Percentiles rank a stretch among this genome's conserved stretches.
Evolutionary conservation across 495 filamentous ascomycete genomes (phyloP).

Genomic region (Tuber calosporum): DNA sequence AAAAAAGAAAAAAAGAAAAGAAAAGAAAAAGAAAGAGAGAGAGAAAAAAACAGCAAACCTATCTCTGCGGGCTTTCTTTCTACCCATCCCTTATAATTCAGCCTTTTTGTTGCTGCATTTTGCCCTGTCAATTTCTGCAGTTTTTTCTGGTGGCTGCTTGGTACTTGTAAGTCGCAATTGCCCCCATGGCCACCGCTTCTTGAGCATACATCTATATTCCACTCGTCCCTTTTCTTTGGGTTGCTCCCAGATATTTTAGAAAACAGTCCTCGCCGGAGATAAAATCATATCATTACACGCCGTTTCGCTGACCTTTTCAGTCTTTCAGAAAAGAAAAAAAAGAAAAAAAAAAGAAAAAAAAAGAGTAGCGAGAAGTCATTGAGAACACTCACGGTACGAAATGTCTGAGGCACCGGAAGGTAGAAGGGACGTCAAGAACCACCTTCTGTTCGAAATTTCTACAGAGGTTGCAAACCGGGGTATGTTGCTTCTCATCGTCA

Average conservation of each 20-base stretch:
- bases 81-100: constrained; percentile 28
- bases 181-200: constrained; percentile 24
- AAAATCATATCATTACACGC: constrained; percentile 27
- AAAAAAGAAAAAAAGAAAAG: constrained; percentile 6
- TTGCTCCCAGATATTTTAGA: constrained; percentile 13
- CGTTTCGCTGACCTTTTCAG: constrained; percentile 33
- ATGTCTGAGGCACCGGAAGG: constrained; percentile 40
- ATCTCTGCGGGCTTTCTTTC: constrained; percentile 13
- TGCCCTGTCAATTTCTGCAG: constrained; percentile 31
- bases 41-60: too few species aligned
- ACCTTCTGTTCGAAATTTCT: constrained; percentile 86
- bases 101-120: constrained; percentile 39
- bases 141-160: constrained; percentile 32
- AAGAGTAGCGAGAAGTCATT: constrained; percentile 32
- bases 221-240: constrained; percentile 23
- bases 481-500: constrained; percentile 44
- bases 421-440: constrained; percentile 62
- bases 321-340: constrained; percentile 4
- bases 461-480: constrained; percentile 96
- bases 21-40: constrained; percentile 3
- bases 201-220: constrained; percentile 31
- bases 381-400: constrained; percentile 39
- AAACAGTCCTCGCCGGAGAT: constrained; percentile 7
- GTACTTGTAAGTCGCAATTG: constrained; percentile 33
- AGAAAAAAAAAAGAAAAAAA: constrained; percentile 21